These are phyloP conservation scores for Mycosphaerella sp. DNA, from an alignment of 2,329 filamentous ascomycete genomes.

Conservation along the genomic window DNA sequence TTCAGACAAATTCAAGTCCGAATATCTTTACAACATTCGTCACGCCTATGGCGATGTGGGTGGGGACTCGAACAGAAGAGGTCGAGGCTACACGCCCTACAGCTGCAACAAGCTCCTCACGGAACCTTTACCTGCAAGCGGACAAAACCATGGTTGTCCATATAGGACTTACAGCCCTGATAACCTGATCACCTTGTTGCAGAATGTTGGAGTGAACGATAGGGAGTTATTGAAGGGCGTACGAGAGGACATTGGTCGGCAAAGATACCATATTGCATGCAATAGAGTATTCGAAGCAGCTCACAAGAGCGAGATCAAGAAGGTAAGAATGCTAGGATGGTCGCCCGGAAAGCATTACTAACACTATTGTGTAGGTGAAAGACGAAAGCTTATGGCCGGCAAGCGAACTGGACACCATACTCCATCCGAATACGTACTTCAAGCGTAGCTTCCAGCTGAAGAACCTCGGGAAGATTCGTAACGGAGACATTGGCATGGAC, in stretches of 20 bases:
- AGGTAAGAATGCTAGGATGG: slow-evolving; percentile 25
- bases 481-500: slow-evolving; percentile 35
- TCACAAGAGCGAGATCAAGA: slow-evolving; percentile 58
- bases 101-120: slow-evolving; percentile 93
- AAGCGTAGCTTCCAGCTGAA: slow-evolving; percentile 88
- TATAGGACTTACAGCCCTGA: slow-evolving; percentile 89
- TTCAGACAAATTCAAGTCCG: slow-evolving; percentile 84
- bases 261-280: slow-evolving; percentile 90
- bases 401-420: slow-evolving; percentile 83
- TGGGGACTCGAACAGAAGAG: slow-evolving; percentile 79
- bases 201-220: slow-evolving; percentile 73
- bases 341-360: slow-evolving; percentile 1
- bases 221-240: slow-evolving; percentile 71
- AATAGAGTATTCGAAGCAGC: slow-evolving; percentile 89
- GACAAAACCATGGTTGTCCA: slow-evolving; percentile 87
- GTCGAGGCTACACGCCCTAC: slow-evolving; percentile 82
- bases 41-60: slow-evolving; percentile 93
- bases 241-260: slow-evolving; percentile 79
- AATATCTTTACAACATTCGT: slow-evolving; percentile 96
- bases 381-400: slow-evolving; percentile 46
- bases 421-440: slow-evolving; percentile 97
- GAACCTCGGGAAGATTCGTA: slow-evolving; percentile 55
- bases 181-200: slow-evolving; percentile 71
- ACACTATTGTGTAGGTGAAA: slow-evolving; percentile 34
- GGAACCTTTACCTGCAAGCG: slow-evolving; percentile 77